Evolutionary conservation across 2,329 filamentous ascomycete species (phyloP).

Genomic region (Annulohypoxylon truncatum): DNA sequence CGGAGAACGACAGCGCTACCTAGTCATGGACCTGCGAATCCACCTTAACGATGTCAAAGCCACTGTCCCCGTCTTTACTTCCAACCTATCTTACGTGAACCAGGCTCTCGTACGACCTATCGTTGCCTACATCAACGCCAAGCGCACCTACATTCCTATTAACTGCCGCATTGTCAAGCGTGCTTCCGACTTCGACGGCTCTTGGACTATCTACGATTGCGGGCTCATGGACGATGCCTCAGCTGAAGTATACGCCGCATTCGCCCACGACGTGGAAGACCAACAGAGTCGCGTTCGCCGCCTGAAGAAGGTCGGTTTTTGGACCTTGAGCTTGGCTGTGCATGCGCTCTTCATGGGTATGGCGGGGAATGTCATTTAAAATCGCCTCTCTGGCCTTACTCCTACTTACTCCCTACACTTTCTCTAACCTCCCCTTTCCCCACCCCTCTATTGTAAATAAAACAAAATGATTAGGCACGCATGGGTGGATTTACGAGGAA

Average conservation of each 20-base stretch:
- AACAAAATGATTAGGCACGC: slow-evolving; percentile 16
- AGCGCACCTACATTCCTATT: slow-evolving; percentile 94
- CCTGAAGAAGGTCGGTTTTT: slow-evolving; percentile 95
- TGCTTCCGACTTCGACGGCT: slow-evolving; percentile 89
- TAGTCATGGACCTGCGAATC: slow-evolving; percentile 95
- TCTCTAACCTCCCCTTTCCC: background rate
- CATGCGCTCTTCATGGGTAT: slow-evolving; percentile 96
- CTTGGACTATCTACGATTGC: slow-evolving; percentile 94
- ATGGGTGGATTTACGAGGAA: slow-evolving; percentile 5
- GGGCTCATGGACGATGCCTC: slow-evolving; percentile 94
- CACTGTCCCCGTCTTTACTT: slow-evolving; percentile 90
- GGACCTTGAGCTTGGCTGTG: slow-evolving; percentile 91
- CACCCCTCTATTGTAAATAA: slow-evolving; percentile 21
- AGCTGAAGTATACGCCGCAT: slow-evolving; percentile 93
- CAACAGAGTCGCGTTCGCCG: slow-evolving; percentile 86
- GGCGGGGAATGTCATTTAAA: slow-evolving; percentile 78
- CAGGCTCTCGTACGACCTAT: slow-evolving; percentile 95
- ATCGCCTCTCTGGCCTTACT: background rate
- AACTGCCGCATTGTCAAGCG: slow-evolving; percentile 94
- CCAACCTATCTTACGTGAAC: slow-evolving; percentile 93
- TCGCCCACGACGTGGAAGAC: slow-evolving; percentile 90
- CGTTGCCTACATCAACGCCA: slow-evolving; percentile 97
- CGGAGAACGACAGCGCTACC: slow-evolving; percentile 76
- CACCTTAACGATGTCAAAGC: slow-evolving; percentile 96
- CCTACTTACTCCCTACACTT: background rate